These are phyloP conservation scores for Apiotrichum akiyoshidainum DNA, from an alignment of 1,284 basidiomycete genomes.

Conservation along the genomic window DNA sequence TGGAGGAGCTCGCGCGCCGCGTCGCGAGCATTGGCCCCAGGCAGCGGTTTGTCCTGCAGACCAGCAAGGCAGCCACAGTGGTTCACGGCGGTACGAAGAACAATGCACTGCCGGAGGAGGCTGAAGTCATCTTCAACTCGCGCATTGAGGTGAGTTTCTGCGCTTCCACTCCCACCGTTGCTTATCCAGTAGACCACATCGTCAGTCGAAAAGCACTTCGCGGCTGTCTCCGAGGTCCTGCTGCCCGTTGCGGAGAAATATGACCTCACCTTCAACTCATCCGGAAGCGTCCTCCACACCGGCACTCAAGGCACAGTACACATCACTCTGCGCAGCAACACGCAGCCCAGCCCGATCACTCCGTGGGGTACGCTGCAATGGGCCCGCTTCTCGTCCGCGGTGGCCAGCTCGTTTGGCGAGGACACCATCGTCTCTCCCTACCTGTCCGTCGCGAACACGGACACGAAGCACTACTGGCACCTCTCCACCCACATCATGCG, in stretches of 20 bases:
- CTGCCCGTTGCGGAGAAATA: slow-evolving; percentile 39
- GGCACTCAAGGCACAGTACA: slow-evolving; percentile 12
- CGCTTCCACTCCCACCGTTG: slow-evolving; percentile 51
- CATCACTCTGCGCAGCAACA: background rate
- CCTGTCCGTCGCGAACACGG: slow-evolving; percentile 53
- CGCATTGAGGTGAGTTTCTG: slow-evolving; percentile 52
- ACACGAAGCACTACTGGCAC: slow-evolving; percentile 52
- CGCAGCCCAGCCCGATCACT: slow-evolving; percentile 55
- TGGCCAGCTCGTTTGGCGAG: slow-evolving; percentile 48
- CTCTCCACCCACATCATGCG: slow-evolving; percentile 24
- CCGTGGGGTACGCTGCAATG: slow-evolving; percentile 46
- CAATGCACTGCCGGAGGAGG: slow-evolving; percentile 50
- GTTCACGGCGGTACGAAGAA: slow-evolving; percentile 50
- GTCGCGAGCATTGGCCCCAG: slow-evolving; percentile 34
- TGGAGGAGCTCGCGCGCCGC: slow-evolving; percentile 50
- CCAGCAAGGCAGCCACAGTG: slow-evolving; percentile 47
- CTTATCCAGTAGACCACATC: slow-evolving; percentile 28
- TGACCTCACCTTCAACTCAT: slow-evolving; percentile 4
- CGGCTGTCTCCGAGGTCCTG: slow-evolving; percentile 44
- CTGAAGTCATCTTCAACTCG: slow-evolving; percentile 38
- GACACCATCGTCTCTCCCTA: slow-evolving; percentile 53
- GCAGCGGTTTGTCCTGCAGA: slow-evolving; percentile 44
- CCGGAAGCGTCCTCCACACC: slow-evolving; percentile 10
- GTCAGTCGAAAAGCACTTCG: slow-evolving; percentile 46
- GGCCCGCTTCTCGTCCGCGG: slow-evolving; percentile 50